These are phyloP conservation scores for Phtheirospermum japonicum DNA, from an alignment of 257 asterid genomes.

Conservation along the genomic window DNA sequence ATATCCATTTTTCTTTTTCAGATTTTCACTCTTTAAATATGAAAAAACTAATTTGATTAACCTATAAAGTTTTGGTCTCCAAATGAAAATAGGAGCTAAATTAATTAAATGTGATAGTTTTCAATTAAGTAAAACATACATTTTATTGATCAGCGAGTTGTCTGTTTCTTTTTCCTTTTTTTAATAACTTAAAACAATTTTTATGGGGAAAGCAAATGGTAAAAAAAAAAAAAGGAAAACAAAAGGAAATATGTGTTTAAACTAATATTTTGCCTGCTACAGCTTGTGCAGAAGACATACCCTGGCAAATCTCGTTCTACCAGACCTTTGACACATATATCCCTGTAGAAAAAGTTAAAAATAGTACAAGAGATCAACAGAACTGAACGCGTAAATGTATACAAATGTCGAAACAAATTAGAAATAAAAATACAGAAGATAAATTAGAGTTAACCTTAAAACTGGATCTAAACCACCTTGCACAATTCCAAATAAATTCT, in stretches of 20 bases:
- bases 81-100: not conserved
- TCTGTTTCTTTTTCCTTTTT: not conserved
- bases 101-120: no score
- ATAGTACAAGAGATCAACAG: conserved; percentile 21
- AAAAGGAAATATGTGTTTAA: not conserved
- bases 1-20: no score
- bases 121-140: no score
- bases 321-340: conserved; percentile 84
- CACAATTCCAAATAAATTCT: conserved; percentile 95
- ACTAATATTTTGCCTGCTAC: conserved; percentile 4
- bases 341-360: conserved; percentile 51
- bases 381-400: conserved; percentile 4
- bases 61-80: not conserved
- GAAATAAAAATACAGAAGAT: conserved; percentile 8
- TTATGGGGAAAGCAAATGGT: no score
- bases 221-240: no score
- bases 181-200: no score
- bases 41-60: no score
- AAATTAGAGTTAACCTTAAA: conserved; percentile 52
- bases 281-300: conserved; percentile 39
- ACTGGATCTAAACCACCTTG: conserved; percentile 99
- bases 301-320: conserved; percentile 96
- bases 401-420: not conserved
- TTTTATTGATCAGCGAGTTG: not conserved
- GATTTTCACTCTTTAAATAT: no score